phyloP scores from a whole-genome alignment of 306 rosid species.

The apple (Malus domestica) region DNA sequence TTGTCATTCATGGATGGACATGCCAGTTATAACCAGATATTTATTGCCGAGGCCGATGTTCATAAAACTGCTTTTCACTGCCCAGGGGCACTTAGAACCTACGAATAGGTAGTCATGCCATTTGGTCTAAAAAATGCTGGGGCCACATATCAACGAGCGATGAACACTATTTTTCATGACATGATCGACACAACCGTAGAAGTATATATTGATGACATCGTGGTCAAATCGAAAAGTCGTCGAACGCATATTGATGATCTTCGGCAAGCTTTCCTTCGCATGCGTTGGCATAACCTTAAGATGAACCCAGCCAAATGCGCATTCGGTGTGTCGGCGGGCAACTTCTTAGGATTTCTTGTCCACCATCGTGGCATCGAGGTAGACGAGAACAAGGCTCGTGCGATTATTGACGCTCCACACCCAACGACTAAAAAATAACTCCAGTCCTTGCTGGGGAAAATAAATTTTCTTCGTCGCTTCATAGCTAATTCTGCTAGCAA shows the following conservation, averaged over 20 bases:
- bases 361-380: too few species aligned
- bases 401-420: too few species aligned
- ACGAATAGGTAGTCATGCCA: too few species aligned
- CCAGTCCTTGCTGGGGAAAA: rapidly evolving
- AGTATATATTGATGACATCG: rapidly evolving
- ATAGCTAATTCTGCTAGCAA: rapidly evolving
- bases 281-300: too few species aligned
- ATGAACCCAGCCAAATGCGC: rapidly evolving
- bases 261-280: rapidly evolving
- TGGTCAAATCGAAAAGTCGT: rapidly evolving
- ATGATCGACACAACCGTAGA: rapidly evolving
- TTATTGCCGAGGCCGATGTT: too few species aligned
- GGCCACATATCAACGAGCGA: rapidly evolving
- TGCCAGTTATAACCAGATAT: too few species aligned
- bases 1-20: too few species aligned
- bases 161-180: too few species aligned
- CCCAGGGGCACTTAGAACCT: rapidly evolving
- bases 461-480: rapidly evolving
- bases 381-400: rapidly evolving
- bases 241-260: rapidly evolving
- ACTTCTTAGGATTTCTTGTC: rapidly evolving
- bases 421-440: too few species aligned
- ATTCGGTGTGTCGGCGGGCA: too few species aligned
- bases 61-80: too few species aligned
- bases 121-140: too few species aligned